phyloP scores from a whole-genome alignment of 768 basidiomycete genomes.

The Baorangia bicolor region DNA sequence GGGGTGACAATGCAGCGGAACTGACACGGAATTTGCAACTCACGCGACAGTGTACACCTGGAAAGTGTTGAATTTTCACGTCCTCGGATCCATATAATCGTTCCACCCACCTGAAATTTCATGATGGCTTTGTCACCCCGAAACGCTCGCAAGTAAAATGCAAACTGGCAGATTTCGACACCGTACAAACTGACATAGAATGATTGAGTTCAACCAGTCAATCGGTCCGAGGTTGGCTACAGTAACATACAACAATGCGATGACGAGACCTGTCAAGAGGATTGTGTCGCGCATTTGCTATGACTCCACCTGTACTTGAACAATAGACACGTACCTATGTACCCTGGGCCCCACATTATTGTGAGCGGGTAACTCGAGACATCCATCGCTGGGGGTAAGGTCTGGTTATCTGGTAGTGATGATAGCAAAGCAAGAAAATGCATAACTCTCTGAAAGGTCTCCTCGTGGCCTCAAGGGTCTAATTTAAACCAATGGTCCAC shows the following conservation, averaged over 20 bases:
- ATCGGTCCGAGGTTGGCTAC: not conserved
- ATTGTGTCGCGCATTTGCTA: not conserved
- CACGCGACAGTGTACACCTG: constrained; percentile 9
- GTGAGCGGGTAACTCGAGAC: not conserved
- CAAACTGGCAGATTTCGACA: constrained; percentile 9
- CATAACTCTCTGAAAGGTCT: too few species aligned
- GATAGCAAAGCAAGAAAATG: not conserved
- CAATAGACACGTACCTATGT: constrained; percentile 4
- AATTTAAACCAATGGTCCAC: not conserved
- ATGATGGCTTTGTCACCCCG: not conserved
- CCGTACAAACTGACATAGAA: constrained; percentile 3
- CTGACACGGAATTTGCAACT: not conserved
- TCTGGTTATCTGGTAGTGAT: not conserved
- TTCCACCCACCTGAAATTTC: constrained; percentile 2
- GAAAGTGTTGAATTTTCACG: not conserved
- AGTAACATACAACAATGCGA: constrained; percentile 5
- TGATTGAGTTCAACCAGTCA: not conserved
- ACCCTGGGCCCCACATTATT: not conserved
- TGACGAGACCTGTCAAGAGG: not conserved
- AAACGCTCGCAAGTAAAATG: constrained; percentile 6
- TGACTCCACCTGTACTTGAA: too few species aligned
- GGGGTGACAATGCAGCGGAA: not conserved
- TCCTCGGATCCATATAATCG: not conserved
- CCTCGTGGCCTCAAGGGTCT: not conserved
- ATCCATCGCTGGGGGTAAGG: not conserved